phyloP scores from a whole-genome alignment of 2,329 filamentous ascomycete species.

The Rhynchosporium agropyri region DNA sequence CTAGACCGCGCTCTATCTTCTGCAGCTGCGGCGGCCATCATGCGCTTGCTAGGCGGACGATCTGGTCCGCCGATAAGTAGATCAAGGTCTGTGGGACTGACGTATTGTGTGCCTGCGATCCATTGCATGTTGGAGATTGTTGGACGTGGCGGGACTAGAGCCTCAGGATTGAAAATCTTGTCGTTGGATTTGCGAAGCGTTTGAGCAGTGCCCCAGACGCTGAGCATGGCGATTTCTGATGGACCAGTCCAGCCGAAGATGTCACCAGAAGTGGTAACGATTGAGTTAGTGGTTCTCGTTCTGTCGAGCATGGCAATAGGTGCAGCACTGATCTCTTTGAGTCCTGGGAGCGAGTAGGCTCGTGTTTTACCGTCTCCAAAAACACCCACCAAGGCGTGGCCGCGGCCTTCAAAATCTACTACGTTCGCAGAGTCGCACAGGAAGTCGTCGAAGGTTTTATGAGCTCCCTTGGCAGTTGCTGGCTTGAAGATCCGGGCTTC shows the following conservation, averaged over 20 bases:
- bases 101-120: conserved; percentile 92
- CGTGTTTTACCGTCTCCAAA: conserved; percentile 82
- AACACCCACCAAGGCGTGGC: conserved; percentile 78
- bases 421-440: conserved; percentile 82
- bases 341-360: conserved; percentile 81
- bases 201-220: conserved; percentile 78
- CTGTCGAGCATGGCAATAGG: conserved; percentile 73
- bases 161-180: conserved; percentile 75
- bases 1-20: conserved; percentile 63
- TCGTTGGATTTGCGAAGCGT: conserved; percentile 67
- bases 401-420: conserved; percentile 72
- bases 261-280: conserved; percentile 77
- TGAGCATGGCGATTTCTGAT: conserved; percentile 80
- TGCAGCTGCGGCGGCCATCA: conserved; percentile 76
- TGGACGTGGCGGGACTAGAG: conserved; percentile 75
- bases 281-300: conserved; percentile 67
- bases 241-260: conserved; percentile 88
- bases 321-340: conserved; percentile 79
- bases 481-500: conserved; percentile 90
- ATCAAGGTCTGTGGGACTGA: conserved; percentile 86
- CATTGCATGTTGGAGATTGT: conserved; percentile 96
- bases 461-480: conserved; percentile 82
- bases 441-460: conserved; percentile 80
- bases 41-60: conserved; percentile 83
- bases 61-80: conserved; percentile 87